Evolutionary conservation across 345 rosid genomes (phyloP), one percentile per base, ranked within the genome.

Genomic region (Eucalyptus curtisii): DNA sequence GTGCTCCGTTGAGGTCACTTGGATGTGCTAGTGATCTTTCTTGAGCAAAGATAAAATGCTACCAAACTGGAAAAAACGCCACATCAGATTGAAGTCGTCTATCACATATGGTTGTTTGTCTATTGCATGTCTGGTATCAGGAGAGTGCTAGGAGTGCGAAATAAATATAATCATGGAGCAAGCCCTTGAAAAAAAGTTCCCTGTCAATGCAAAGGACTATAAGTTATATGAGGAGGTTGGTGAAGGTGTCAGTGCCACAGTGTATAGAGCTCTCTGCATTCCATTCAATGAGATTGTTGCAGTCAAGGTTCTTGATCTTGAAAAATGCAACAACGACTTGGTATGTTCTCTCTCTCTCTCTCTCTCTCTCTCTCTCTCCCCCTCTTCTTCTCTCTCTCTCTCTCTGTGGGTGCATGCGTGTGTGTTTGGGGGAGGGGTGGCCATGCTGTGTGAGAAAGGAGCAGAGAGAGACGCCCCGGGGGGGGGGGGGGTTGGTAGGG

Each of bases 221-320:
- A 96, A 91, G 90, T 92, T 95, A 89, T 94, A 92, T 87, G 99
- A 97, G 94, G 99, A 97, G 90, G 95, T 97, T 90, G 99, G 99
- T 66, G 99, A 97, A 91, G 99, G 99, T 89, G 99, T 96, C 88
- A 97, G 99, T 80, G 98, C 99, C 68, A 93, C 94, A 86, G 99
- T 98, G 88, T 89, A 91, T 88, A 95, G 98, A 91, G 99, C 99
- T 92, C 96, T 98, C 88, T 98, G 99, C 91, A 89, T 95, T 90
- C 99, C 99, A 8, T 94, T 98, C 85, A 95, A 96, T 93, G 96
- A 94, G 90, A 94, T 91, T 42, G 98, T 98, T 87, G 99, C 99
- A 37, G 93, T 97, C 93, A 97, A 97, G 95, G 97, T 95, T 91
- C 99, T 97, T 91, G 99, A 98, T 92, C 91, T 98, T 89, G 99